Evolutionary conservation across 805 yeast genomes (phyloP), one percentile per base, ranked within the genome.

Genomic region (Wickerhamomyces pijperi): DNA sequence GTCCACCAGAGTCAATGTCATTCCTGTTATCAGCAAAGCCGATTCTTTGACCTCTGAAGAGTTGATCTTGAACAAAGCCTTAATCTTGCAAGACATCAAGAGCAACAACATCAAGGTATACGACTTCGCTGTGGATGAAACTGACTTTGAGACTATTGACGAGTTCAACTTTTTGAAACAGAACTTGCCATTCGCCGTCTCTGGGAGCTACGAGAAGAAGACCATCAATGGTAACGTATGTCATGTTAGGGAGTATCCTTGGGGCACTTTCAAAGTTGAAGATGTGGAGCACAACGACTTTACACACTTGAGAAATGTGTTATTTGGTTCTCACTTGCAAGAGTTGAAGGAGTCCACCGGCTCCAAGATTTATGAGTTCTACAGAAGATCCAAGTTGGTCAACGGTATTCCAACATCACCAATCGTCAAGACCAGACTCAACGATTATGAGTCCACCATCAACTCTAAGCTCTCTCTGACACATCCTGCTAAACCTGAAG

Each of bases 261-360:
- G 87, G 87, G 87, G 87, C 2, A 48, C 62, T n/a, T 71, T 77
- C 28, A 68, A 64, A 37, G 67, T 74, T 33, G 76, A 74, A 41
- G 70, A 70, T 51, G 72, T 77, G 13, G 72, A 69, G 28, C 69
- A 69, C 45, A 76, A 82, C 48, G 94, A 85, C 56, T 80, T 84
- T 53, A 64, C 81, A 16, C 66, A 73, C 36, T 68, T 85, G 59
- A 76, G 82, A 53, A 82, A 80, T 48, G 75, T 83, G 3, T 62
- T 85, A 40, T 68, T 85, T 49, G 80, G 82, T 39, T 78, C 90
- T 4, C 94, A 84, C 60, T 68, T 84, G 58, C 78, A 78, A 54
- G 95, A 85, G 49, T 76, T 85, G 58, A 83, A 82, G 61, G 94
- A 84, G 47, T 64, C 72, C 45, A 85, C 95, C 3, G 86, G 78